Conservation (phyloP, 345 rosid species). For the Euphorbia pulcherrima region DNA sequence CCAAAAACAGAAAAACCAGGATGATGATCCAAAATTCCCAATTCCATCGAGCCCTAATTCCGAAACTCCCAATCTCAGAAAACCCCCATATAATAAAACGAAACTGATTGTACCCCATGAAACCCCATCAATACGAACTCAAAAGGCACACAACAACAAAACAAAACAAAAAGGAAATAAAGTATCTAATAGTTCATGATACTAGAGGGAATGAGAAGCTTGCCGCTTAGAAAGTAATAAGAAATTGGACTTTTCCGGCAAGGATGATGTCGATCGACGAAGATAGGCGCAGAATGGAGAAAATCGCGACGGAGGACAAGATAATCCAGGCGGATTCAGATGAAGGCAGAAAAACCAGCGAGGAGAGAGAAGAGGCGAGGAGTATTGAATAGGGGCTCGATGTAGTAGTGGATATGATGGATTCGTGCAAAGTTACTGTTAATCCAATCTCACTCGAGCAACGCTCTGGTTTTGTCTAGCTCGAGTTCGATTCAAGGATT, state of each 20-base stretch:
- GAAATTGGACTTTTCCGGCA: not conserved
- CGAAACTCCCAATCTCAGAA: not conserved
- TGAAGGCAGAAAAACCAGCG: not conserved
- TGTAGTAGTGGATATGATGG: not conserved
- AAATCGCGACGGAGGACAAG: not conserved
- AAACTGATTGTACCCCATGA: not conserved
- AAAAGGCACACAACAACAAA: not conserved
- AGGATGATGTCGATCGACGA: too few relatives aligned
- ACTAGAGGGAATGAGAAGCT: not conserved
- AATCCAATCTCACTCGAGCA: too few relatives aligned
- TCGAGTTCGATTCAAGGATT: too few relatives aligned
- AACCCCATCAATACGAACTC: not conserved
- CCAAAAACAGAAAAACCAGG: too few relatives aligned
- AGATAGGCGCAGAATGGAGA: too few relatives aligned
- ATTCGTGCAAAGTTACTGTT: too few relatives aligned
- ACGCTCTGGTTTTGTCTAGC: too few relatives aligned
- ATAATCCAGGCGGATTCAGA: not conserved
- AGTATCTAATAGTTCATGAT: too few relatives aligned
- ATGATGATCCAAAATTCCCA: not conserved
- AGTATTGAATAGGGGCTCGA: too few relatives aligned
- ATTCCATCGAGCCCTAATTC: not conserved
- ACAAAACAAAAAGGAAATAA: not conserved
- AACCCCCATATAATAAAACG: not conserved
- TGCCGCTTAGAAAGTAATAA: not conserved
- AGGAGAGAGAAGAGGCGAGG: too few relatives aligned